Evolutionary conservation across 2,329 filamentous ascomycete species (phyloP).

Genomic region (Trichoderma simmonsii): DNA sequence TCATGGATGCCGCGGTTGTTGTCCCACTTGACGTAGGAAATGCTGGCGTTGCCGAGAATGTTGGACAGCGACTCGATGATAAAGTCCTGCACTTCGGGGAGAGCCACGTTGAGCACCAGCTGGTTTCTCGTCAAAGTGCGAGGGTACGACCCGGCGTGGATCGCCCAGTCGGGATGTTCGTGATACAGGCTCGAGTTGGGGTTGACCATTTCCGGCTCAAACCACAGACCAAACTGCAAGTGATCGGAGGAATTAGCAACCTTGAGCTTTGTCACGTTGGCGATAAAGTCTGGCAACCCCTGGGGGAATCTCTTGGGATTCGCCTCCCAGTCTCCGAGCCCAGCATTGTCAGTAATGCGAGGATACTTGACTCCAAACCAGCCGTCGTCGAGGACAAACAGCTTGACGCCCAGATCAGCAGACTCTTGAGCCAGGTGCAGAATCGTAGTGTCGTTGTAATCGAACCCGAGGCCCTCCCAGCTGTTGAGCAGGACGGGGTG

Average conservation of each 20-base stretch:
- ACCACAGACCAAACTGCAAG: constrained; percentile 62
- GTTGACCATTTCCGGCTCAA: constrained; percentile 68
- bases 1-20: constrained; percentile 65
- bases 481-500: constrained; percentile 60
- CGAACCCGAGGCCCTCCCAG: constrained; percentile 61
- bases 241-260: constrained; percentile 45
- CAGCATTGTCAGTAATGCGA: constrained; percentile 53
- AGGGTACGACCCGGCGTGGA: constrained; percentile 55
- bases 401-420: constrained; percentile 56
- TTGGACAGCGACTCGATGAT: constrained; percentile 55
- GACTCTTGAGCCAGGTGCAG: constrained; percentile 54
- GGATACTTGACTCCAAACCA: constrained; percentile 63
- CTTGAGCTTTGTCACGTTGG: constrained; percentile 48
- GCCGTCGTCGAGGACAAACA: constrained; percentile 65
- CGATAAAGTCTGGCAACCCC: constrained; percentile 51
- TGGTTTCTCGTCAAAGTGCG: constrained; percentile 56
- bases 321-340: constrained; percentile 61
- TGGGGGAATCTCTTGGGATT: constrained; percentile 58
- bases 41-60: constrained; percentile 51
- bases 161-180: constrained; percentile 61
- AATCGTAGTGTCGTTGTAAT: constrained; percentile 56
- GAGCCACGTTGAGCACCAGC: constrained; percentile 58
- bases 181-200: constrained; percentile 59
- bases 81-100: constrained; percentile 61
- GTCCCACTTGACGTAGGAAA: constrained; percentile 66